phyloP scores from a whole-genome alignment of 345 rosid species.

The Populus deltoides region DNA sequence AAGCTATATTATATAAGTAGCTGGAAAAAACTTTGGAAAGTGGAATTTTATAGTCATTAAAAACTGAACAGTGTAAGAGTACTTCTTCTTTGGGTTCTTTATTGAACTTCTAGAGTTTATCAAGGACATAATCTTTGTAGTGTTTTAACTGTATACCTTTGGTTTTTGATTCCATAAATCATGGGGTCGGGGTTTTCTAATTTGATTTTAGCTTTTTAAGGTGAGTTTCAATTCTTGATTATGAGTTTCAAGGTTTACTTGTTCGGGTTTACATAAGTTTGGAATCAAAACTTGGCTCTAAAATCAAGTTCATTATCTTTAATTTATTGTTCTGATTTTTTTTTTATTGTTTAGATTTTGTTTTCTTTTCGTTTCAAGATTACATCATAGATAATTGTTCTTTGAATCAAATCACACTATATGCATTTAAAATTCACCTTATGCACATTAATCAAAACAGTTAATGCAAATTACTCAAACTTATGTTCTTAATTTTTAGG shows the following conservation, averaged over 20 bases:
- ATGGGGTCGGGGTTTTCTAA: too few species aligned
- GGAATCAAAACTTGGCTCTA: too few species aligned
- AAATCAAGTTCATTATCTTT: too few species aligned
- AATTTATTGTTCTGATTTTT: background rate
- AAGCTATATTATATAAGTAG: background rate
- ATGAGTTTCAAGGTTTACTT: too few species aligned
- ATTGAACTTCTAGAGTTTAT: background rate
- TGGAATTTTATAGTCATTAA: too few species aligned
- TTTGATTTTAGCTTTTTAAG: too few species aligned
- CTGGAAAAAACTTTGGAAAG: too few species aligned
- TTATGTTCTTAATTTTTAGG: background rate
- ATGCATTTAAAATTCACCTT: background rate
- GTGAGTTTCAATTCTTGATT: too few species aligned
- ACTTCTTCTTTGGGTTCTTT: rapidly evolving
- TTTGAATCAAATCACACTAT: background rate
- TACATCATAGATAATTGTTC: background rate
- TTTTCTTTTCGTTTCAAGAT: background rate
- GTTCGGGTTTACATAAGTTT: too few species aligned
- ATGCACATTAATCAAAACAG: background rate
- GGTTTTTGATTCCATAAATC: too few species aligned
- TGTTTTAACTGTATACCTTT: too few species aligned
- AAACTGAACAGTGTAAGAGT: background rate
- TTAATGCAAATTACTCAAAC: background rate
- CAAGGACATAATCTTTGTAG: background rate
- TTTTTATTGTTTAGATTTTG: too few species aligned